A percentile compares a stretch with the other conserved stretches of the same genome.
Conservation (phyloP, 176 grass and related monocot species). For the Bonia amplexicaulis region DNA sequence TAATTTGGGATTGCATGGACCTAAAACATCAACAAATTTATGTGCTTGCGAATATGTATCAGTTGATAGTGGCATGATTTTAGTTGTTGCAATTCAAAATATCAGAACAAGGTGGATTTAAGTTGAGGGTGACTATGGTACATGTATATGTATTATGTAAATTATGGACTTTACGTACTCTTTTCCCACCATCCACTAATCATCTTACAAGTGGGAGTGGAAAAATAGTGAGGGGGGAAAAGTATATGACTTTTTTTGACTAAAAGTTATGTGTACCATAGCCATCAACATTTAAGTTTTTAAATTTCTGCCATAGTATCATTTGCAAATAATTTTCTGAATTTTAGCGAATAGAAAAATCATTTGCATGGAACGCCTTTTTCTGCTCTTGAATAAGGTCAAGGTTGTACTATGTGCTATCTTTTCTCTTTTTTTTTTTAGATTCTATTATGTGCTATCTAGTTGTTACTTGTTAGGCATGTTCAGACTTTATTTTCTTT, state of each 20-base stretch:
- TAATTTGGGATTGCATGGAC: background rate
- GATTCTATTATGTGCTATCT: background rate
- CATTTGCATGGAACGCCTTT: background rate
- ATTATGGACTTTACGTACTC: no score
- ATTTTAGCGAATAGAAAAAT: background rate
- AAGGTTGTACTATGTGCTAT: background rate
- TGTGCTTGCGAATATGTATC: background rate
- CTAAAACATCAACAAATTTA: background rate
- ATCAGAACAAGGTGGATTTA: background rate
- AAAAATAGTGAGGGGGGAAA: no score
- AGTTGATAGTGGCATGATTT: background rate
- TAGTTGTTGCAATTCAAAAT: conserved; percentile 1
- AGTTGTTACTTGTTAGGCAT: background rate
- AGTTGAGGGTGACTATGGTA: no score
- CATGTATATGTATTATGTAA: no score
- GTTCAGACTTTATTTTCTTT: background rate
- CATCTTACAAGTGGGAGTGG: no score
- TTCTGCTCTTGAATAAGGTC: background rate
- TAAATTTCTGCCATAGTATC: background rate
- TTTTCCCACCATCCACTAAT: no score
- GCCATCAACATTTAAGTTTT: background rate
- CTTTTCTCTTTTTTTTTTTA: background rate
- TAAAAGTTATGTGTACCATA: no score
- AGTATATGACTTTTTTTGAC: no score
- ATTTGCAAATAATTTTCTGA: background rate